phyloP scores from a whole-genome alignment of 2,329 filamentous ascomycete species.

The Diaporthe longicolla region DNA sequence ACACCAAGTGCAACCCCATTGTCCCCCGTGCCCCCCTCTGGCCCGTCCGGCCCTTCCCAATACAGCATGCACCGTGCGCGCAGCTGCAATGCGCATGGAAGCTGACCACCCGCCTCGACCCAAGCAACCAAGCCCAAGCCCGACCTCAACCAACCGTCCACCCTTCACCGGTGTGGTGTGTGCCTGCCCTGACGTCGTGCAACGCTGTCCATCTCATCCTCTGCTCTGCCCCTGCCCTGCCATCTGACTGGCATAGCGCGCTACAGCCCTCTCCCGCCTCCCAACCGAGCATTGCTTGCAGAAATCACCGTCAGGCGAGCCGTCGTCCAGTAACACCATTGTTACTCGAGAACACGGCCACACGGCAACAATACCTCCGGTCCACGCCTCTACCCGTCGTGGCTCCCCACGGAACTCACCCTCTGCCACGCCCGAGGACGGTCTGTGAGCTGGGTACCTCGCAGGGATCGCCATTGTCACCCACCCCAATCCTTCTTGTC shows the following conservation, averaged over 20 bases:
- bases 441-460: conserved; percentile 38
- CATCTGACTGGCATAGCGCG: conserved; percentile 21
- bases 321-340: conserved; percentile 36
- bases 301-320: conserved; percentile 23
- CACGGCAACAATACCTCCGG: conserved; percentile 37
- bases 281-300: conserved; percentile 43
- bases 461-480: conserved; percentile 31
- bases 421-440: conserved; percentile 35
- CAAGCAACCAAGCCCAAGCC: conserved; percentile 26
- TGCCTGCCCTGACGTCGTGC: conserved; percentile 29
- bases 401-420: conserved; percentile 8
- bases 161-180: conserved; percentile 36
- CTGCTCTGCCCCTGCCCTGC: neutral
- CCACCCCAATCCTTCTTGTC: conserved; percentile 21
- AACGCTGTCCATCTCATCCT: conserved; percentile 10
- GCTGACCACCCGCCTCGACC: conserved; percentile 32
- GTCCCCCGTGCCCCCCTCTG: conserved; percentile 4
- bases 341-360: conserved; percentile 36
- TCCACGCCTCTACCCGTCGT: conserved; percentile 36
- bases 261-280: conserved; percentile 28
- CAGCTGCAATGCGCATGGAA: conserved; percentile 22
- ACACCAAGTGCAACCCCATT: conserved; percentile 31
- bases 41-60: conserved; percentile 31
- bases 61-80: conserved; percentile 33
- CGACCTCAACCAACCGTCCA: conserved; percentile 27